These are phyloP conservation scores for Beauveria sp. DNA, from an alignment of 2,329 filamentous ascomycete species.

Conservation along the genomic window DNA sequence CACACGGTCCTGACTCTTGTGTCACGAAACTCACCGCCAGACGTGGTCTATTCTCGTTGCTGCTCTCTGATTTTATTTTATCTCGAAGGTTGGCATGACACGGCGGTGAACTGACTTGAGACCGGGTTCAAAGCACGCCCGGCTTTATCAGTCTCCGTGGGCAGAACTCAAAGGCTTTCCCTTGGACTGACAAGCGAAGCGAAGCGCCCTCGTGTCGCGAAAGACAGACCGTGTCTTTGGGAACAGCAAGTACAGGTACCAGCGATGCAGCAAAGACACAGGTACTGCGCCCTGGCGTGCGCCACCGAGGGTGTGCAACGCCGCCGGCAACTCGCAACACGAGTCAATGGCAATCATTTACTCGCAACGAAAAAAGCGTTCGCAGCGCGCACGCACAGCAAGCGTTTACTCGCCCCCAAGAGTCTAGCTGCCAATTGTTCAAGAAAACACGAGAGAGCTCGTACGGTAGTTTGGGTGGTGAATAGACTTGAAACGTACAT, in stretches of 20 bases:
- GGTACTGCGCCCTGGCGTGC: not conserved
- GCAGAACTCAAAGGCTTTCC: not conserved
- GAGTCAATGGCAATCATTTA: not conserved
- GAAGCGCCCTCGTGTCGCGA: not conserved
- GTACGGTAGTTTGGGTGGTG: not conserved
- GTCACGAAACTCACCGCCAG: slow-evolving; percentile 7
- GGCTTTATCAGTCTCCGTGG: no score
- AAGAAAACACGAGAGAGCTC: not conserved
- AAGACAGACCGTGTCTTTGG: no score
- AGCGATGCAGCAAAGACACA: not conserved
- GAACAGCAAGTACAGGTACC: not conserved
- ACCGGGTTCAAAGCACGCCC: no score
- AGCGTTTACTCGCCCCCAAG: no score
- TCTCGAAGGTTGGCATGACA: no score
- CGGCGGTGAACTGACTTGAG: no score
- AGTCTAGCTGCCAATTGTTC: not conserved
- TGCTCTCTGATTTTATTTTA: not conserved
- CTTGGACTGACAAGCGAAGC: not conserved
- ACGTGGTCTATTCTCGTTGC: not conserved
- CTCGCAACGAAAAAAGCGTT: not conserved
- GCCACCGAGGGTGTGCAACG: not conserved
- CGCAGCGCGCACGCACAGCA: not conserved
- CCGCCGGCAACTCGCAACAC: not conserved
- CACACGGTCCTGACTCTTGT: not conserved
- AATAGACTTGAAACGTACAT: not conserved